Conservation (phyloP, 345 rosid species). For the Boechera stricta region DNA sequence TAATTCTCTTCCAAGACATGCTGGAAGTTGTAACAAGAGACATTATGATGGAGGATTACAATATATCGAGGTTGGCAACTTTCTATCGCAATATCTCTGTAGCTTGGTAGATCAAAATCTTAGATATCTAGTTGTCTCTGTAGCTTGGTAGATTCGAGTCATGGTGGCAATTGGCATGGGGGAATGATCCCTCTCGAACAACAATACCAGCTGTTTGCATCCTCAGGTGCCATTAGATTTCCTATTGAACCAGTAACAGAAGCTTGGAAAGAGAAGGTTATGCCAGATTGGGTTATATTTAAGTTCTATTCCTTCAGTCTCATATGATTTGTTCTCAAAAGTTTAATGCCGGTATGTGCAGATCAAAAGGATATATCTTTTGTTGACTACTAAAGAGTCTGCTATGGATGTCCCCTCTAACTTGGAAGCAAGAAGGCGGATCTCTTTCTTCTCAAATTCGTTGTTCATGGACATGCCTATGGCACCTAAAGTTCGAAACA, state of each 20-base stretch:
- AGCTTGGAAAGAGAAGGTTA: slow-evolving; percentile 97
- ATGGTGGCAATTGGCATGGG: slow-evolving; percentile 78
- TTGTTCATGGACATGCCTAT: slow-evolving; percentile 97
- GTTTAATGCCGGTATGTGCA: slow-evolving; percentile 40
- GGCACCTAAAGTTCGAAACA: slow-evolving; percentile 99
- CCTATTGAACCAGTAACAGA: slow-evolving; percentile 74
- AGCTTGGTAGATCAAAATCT: slow-evolving; percentile 63
- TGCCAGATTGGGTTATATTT: slow-evolving; percentile 24
- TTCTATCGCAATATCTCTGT: slow-evolving; percentile 27
- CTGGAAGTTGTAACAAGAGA: slow-evolving; percentile 93
- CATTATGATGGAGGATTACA: slow-evolving; percentile 79
- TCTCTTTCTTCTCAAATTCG: slow-evolving; percentile 97
- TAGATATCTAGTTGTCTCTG: slow-evolving; percentile 30
- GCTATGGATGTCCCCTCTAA: slow-evolving; percentile 99
- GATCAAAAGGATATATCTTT: slow-evolving; percentile 75
- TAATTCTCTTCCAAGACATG: slow-evolving; percentile 98
- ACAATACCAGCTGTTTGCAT: slow-evolving; percentile 83
- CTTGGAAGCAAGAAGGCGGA: slow-evolving; percentile 96
- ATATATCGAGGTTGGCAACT: slow-evolving; percentile 60
- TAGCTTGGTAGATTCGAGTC: slow-evolving; percentile 75
- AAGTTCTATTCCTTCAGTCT: slow-evolving; percentile 13
- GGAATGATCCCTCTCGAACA: slow-evolving; percentile 63
- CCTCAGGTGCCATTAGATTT: slow-evolving; percentile 87
- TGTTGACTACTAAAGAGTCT: slow-evolving; percentile 97
- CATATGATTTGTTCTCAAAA: slow-evolving; percentile 17